A percentile compares a stretch with the other conserved stretches of the same genome.
Evolutionary conservation across 2,329 filamentous ascomycete genomes (phyloP).

Genomic region (Fusarium stilboides): DNA sequence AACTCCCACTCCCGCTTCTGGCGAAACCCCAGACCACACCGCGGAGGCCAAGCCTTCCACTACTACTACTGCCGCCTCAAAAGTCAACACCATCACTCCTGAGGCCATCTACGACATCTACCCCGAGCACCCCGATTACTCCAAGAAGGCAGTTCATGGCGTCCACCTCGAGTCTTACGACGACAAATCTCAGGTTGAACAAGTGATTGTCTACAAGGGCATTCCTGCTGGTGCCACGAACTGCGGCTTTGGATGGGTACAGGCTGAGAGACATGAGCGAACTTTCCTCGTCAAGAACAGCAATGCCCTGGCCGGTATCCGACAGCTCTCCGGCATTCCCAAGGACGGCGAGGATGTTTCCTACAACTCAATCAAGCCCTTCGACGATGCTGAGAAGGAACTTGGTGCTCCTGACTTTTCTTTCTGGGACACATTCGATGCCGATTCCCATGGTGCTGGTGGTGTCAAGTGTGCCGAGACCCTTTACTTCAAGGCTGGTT

Average conservation of each 20-base stretch:
- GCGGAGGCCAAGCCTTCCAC: not conserved
- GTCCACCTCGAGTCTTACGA: constrained; percentile 46
- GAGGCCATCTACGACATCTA: constrained; percentile 32
- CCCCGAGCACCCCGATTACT: constrained; percentile 32
- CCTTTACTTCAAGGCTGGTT: constrained; percentile 49
- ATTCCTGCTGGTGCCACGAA: constrained; percentile 50
- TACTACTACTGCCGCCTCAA: not conserved
- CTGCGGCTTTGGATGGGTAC: constrained; percentile 53
- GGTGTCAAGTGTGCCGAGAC: constrained; percentile 47
- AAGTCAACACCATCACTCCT: not conserved
- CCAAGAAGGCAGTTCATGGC: constrained; percentile 27
- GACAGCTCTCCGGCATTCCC: constrained; percentile 49
- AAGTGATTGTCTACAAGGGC: constrained; percentile 53
- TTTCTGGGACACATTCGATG: constrained; percentile 46
- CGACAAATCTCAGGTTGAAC: constrained; percentile 48
- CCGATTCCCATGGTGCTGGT: constrained; percentile 42
- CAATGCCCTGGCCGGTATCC: constrained; percentile 45
- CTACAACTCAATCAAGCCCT: constrained; percentile 45
- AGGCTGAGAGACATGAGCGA: constrained; percentile 56
- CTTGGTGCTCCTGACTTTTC: constrained; percentile 50
- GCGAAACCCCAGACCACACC: not conserved
- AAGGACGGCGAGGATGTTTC: constrained; percentile 35
- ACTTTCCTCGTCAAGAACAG: constrained; percentile 55
- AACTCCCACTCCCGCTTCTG: not conserved
- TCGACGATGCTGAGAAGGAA: constrained; percentile 32